Conservation (phyloP, 768 basidiomycete genomes). For the Harrya chromipes region DNA sequence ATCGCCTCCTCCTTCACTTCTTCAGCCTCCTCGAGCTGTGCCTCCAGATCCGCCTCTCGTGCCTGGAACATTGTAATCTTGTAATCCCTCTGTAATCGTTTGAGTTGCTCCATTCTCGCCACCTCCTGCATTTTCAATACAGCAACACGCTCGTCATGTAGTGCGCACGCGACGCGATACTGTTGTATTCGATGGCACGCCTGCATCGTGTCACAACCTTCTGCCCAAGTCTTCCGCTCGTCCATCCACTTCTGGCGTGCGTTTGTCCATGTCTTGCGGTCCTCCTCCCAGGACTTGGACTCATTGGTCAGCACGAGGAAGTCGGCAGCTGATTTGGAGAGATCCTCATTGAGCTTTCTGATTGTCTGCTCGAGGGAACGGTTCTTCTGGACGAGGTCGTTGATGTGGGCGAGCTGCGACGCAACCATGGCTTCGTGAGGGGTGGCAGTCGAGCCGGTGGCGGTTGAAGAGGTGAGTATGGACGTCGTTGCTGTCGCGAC, state of each 20-base stretch:
- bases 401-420: constrained; percentile 64
- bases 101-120: constrained; percentile 54
- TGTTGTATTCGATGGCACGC: constrained; percentile 65
- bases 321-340: constrained; percentile 34
- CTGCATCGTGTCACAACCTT: constrained; percentile 61
- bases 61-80: constrained; percentile 67
- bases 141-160: constrained; percentile 53
- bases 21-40: constrained; percentile 50
- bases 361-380: constrained; percentile 60
- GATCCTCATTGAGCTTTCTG: constrained; percentile 51
- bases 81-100: constrained; percentile 60
- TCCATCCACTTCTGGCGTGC: constrained; percentile 43
- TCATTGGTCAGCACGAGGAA: constrained; percentile 38
- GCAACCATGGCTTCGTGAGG: constrained; percentile 50
- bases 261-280: constrained; percentile 23
- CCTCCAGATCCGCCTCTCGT: constrained; percentile 58
- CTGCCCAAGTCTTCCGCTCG: constrained; percentile 57
- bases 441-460: constrained; percentile 29
- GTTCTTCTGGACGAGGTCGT: constrained; percentile 68
- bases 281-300: constrained; percentile 31
- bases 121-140: constrained; percentile 53
- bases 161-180: constrained; percentile 48
- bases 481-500: constrained; percentile 22
- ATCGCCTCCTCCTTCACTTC: constrained; percentile 37
- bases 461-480: constrained; percentile 26